A percentile compares a stretch with the other conserved stretches of the same genome.
Conservation (phyloP, 441 rosid genomes). For the Erodium trifolium region DNA sequence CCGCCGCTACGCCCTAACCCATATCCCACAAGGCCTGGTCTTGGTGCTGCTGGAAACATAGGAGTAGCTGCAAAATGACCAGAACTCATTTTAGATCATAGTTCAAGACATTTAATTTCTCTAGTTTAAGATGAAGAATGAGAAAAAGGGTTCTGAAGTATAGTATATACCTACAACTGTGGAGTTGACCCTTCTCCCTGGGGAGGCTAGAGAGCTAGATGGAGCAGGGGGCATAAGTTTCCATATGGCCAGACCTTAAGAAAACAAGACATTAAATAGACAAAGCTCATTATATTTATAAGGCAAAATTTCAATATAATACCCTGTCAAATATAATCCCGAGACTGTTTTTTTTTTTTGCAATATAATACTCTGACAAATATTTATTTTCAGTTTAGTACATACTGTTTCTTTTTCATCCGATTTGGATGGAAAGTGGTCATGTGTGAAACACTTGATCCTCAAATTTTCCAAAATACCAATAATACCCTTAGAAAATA, state of each 20-base stretch:
- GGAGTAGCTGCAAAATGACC: constrained; percentile 36
- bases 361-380: too few relatives aligned
- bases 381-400: too few relatives aligned
- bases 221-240: constrained; percentile 25
- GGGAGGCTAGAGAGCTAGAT: constrained; percentile 39
- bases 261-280: neutral
- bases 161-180: constrained; percentile 40
- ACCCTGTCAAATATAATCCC: too few relatives aligned
- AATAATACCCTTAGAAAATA: too few relatives aligned
- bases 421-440: too few relatives aligned
- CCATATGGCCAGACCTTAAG: constrained; percentile 25
- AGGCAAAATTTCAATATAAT: too few relatives aligned
- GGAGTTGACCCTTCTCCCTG: constrained; percentile 35
- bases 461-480: too few relatives aligned
- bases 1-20: constrained; percentile 31
- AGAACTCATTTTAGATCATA: neutral
- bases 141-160: neutral
- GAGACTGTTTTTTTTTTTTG: too few relatives aligned
- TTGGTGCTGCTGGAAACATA: constrained; percentile 37
- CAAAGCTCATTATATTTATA: too few relatives aligned
- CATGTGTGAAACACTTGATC: too few relatives aligned
- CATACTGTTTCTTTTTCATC: too few relatives aligned
- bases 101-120: neutral
- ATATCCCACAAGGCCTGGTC: constrained; percentile 36
- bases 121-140: constrained; percentile 1